Evolutionary conservation across 2,329 filamentous ascomycete species (phyloP), one percentile per base, ranked within the genome.

Genomic region (Diaporthe capsici): DNA sequence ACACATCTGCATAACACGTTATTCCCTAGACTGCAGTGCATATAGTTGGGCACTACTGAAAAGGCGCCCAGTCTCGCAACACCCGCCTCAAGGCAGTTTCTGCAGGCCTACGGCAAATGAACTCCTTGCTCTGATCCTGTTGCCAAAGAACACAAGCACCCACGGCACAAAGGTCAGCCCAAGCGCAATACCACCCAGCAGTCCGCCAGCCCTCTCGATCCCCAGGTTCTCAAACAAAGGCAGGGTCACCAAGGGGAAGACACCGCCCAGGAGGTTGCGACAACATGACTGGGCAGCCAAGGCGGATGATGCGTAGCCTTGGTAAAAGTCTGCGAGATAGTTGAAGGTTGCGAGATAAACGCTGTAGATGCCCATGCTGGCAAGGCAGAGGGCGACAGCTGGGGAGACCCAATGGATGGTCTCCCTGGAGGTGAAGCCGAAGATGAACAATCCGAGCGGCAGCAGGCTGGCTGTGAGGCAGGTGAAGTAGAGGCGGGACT

Each of bases 291-390:
- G 95, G 0, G 95, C 95, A 0, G 96, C 96, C 8, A 98, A 86
- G 0, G 96, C 95, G 0, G 94, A 97, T 53, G 93, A 95, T 0
- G 96, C 95, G 80, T 96, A 98, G 3, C 90, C 88, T 81, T 95
- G 93, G 83, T 98, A 98, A 1, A 93, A 93, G 81, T 98, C 96
- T 28, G 95, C 95, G 1, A 98, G 88, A 80, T 98, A 98, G 82
- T 98, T 98, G 86, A 98, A 98, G 0, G 95, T 94, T 3, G 95
- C 93, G 1, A 98, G 89, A 81, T 97, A 97, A 49, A 98, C 92
- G 55, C 91, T 93, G 83, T 95, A 96, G 78, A 98, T 97, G 39
- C 96, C 93, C 87, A 96, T 94, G 0, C 94, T 96, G 0, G 95
- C 92, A 76, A 95, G 90, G 0, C 88, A 91, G 47, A 98, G 88